Conservation (phyloP, 352 stramenopile species). For the Aphanomyces stellatus region DNA sequence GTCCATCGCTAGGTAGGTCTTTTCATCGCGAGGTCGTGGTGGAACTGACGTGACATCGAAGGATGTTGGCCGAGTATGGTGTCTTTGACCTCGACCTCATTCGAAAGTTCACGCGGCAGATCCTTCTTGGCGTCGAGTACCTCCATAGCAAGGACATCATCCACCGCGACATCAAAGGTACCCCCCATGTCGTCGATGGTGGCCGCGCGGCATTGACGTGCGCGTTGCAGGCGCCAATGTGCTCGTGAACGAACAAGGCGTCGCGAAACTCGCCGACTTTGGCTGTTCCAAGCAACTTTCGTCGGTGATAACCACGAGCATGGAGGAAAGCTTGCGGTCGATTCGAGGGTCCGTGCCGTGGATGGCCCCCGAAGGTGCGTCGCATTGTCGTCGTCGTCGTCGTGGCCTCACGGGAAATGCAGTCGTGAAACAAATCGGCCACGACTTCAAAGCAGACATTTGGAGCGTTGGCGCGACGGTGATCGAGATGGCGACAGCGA, state of each 20-base stretch:
- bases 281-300: conserved; percentile 84
- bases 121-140: conserved; percentile 87
- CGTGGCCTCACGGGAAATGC: not conserved
- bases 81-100: conserved; percentile 88
- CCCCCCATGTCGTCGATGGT: not conserved
- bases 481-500: conserved; percentile 73
- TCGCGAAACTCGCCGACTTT: conserved; percentile 86
- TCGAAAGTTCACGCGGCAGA: conserved; percentile 86
- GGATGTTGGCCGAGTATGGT: conserved; percentile 90
- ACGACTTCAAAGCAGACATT: conserved; percentile 69
- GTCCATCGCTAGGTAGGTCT: conserved; percentile 67
- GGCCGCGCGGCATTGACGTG: not conserved
- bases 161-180: conserved; percentile 91
- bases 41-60: conserved; percentile 19
- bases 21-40: not conserved
- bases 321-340: conserved; percentile 70
- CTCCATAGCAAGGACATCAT: conserved; percentile 88
- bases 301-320: conserved; percentile 62
- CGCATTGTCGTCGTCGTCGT: not conserved
- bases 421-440: conserved; percentile 63
- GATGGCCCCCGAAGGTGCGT: conserved; percentile 57
- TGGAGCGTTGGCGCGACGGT: conserved; percentile 75
- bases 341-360: conserved; percentile 80
- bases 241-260: conserved; percentile 77
- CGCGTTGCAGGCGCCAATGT: conserved; percentile 70